Evolutionary conservation across 1,284 basidiomycete genomes (phyloP).

Genomic region (Ceraceosorus guamensis): DNA sequence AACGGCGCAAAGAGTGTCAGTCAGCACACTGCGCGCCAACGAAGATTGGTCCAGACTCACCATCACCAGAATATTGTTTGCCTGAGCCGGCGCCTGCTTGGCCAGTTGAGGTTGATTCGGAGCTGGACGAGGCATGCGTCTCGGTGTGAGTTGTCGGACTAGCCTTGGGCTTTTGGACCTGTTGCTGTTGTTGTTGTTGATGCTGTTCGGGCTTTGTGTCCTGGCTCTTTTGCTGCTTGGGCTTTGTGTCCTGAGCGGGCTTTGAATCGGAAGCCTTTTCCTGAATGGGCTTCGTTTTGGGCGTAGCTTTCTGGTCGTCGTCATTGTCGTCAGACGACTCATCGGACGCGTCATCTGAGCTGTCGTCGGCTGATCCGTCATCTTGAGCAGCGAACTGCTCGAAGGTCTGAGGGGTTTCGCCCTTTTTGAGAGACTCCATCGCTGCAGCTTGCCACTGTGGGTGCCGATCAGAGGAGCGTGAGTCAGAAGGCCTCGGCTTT

Average conservation of each 20-base stretch:
- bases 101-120: too few species aligned
- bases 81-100: background rate
- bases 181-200: background rate
- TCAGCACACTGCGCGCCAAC: background rate
- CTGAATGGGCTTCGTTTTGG: constrained; percentile 3
- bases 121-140: too few species aligned
- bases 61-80: background rate
- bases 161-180: background rate
- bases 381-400: constrained; percentile 26
- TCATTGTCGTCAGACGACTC: background rate
- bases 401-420: constrained; percentile 23
- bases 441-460: constrained; percentile 30
- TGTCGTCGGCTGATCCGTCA: background rate
- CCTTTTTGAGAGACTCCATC: constrained; percentile 19
- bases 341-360: background rate
- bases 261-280: constrained; percentile 11
- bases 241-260: constrained; percentile 14
- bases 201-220: background rate
- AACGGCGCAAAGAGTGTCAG: too few species aligned
- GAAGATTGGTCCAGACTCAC: background rate
- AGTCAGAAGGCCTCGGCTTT: background rate
- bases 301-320: constrained; percentile 4
- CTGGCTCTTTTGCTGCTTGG: constrained; percentile 1
- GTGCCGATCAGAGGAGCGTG: background rate
- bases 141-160: too few species aligned